Conservation (phyloP, 2,329 filamentous ascomycete species). For the Calonectria pseudoturangicola region DNA sequence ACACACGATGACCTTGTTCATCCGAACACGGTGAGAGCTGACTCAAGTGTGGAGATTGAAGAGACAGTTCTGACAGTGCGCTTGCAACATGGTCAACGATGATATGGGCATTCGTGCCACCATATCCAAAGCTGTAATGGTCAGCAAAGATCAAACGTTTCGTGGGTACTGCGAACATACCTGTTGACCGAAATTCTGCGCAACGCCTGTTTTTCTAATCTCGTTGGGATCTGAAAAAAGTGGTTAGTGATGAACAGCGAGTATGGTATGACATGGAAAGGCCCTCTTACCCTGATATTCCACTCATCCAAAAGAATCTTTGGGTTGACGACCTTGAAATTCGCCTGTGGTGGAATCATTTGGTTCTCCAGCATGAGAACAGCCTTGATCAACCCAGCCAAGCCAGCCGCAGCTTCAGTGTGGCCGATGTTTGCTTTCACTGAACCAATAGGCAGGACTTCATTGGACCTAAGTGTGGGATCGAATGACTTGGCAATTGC, state of each 20-base stretch:
- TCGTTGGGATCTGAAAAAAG: background rate
- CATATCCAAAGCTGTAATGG: background rate
- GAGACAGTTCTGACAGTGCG: background rate
- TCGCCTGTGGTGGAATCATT: slow-evolving; percentile 13
- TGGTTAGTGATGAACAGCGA: background rate
- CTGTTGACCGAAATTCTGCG: slow-evolving; percentile 2
- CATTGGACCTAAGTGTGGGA: background rate
- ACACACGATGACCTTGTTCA: background rate
- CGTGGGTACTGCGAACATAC: background rate
- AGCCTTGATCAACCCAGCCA: background rate
- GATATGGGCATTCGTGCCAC: slow-evolving; percentile 8
- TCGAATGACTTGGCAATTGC: background rate
- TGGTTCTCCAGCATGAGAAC: slow-evolving; percentile 15
- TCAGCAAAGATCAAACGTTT: background rate
- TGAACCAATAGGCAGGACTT: background rate
- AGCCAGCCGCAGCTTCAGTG: slow-evolving; percentile 1
- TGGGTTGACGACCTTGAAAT: background rate
- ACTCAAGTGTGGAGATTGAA: background rate
- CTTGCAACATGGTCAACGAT: slow-evolving; percentile 6
- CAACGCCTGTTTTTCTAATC: background rate
- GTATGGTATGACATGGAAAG: no score
- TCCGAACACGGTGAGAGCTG: background rate
- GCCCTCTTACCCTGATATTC: background rate
- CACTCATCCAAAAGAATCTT: background rate
- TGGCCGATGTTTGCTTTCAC: slow-evolving; percentile 10